phyloP scores from a whole-genome alignment of 805 yeast species.

The Candida adriatica region DNA sequence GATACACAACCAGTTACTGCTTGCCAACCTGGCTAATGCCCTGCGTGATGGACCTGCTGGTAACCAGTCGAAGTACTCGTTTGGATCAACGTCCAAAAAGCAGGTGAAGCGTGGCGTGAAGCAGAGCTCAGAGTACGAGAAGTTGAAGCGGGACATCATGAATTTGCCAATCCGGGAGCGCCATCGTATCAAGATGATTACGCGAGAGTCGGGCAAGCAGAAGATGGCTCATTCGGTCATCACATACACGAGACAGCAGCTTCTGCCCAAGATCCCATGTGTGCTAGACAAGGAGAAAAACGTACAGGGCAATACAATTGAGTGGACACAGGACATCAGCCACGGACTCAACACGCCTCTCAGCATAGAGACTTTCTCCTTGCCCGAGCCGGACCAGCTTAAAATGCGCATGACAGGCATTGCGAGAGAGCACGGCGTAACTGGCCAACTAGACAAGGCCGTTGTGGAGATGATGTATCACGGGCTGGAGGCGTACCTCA shows the following conservation, averaged over 20 bases:
- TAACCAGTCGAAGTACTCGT: conserved; percentile 21
- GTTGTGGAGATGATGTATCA: conserved; percentile 69
- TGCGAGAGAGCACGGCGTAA: conserved; percentile 83
- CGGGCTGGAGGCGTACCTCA: conserved; percentile 81
- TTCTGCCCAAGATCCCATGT: conserved; percentile 75
- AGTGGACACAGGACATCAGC: conserved; percentile 90
- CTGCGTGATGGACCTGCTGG: conserved; percentile 66
- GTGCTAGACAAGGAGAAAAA: conserved; percentile 30
- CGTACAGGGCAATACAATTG: conserved; percentile 41
- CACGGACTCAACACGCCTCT: conserved; percentile 81
- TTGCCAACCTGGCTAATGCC: conserved; percentile 81
- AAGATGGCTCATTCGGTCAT: conserved; percentile 66
- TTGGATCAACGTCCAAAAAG: conserved; percentile 25
- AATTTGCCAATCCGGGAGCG: conserved; percentile 81
- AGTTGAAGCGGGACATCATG: conserved; percentile 79
- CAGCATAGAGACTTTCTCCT: conserved; percentile 66
- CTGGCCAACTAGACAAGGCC: conserved; percentile 72
- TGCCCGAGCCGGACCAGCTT: conserved; percentile 74
- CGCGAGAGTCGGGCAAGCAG: conserved; percentile 75
- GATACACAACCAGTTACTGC: conserved; percentile 76
- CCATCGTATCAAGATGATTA: conserved; percentile 73
- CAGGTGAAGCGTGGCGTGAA: conserved; percentile 44
- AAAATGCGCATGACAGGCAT: conserved; percentile 69
- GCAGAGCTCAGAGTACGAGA: conserved; percentile 68
- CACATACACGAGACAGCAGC: conserved; percentile 55